These are phyloP conservation scores for Pseudonectria buxi DNA, from an alignment of 2,329 filamentous ascomycete species.

Conservation along the genomic window DNA sequence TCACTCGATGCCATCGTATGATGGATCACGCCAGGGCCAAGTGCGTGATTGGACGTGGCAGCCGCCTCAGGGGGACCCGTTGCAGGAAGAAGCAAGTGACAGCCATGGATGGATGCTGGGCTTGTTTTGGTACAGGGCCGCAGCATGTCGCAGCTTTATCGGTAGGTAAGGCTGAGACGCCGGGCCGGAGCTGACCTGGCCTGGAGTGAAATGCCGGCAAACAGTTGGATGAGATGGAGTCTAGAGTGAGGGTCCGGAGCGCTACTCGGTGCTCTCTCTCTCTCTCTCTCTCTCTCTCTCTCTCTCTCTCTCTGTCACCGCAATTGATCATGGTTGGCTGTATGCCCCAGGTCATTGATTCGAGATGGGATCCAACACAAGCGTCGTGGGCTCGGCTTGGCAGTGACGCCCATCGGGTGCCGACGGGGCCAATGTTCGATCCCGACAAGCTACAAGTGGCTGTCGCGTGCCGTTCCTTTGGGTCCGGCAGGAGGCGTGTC, in stretches of 20 bases:
- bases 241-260: too few species aligned
- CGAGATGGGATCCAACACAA: neutral
- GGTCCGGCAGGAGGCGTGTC: too few species aligned
- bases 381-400: conserved; percentile 8
- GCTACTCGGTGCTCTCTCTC: too few species aligned
- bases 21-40: conserved; percentile 17
- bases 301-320: too few species aligned
- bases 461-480: conserved; percentile 6
- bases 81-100: conserved; percentile 13
- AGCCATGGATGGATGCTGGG: neutral
- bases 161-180: conserved; percentile 22
- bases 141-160: conserved; percentile 5
- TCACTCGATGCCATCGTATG: conserved; percentile 16
- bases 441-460: neutral
- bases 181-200: conserved; percentile 9
- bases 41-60: conserved; percentile 8
- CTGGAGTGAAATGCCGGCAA: conserved; percentile 9
- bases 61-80: conserved; percentile 2
- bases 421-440: conserved; percentile 2
- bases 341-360: too few species aligned
- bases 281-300: too few species aligned
- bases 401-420: conserved; percentile 3
- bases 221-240: too few species aligned
- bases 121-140: too few species aligned
- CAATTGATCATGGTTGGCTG: too few species aligned